Conservation (phyloP, 2,329 filamentous ascomycete genomes). For the Nemania sp. region DNA sequence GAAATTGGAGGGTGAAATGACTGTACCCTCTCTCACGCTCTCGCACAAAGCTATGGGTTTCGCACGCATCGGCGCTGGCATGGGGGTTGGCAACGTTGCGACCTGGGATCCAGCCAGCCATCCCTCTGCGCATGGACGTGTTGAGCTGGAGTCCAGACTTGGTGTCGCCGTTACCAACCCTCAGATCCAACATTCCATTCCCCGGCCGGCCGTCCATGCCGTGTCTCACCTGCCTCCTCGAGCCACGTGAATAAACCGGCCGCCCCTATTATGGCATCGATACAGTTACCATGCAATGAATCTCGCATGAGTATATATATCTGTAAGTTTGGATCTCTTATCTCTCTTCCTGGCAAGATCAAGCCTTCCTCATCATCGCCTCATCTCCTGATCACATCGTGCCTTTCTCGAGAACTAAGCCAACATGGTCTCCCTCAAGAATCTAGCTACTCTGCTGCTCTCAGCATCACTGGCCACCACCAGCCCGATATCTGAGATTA, state of each 20-base stretch:
- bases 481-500: constrained; percentile 29
- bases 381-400: constrained; percentile 11
- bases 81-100: constrained; percentile 37
- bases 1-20: constrained; percentile 14
- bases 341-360: constrained; percentile 13
- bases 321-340: constrained; percentile 26
- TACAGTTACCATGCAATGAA: constrained; percentile 1
- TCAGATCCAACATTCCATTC: constrained; percentile 21
- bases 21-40: constrained; percentile 15
- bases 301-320: constrained; percentile 15
- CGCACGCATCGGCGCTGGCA: constrained; percentile 20
- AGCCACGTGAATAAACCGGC: constrained; percentile 31
- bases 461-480: constrained; percentile 34
- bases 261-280: constrained; percentile 4
- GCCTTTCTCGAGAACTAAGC: constrained; percentile 15
- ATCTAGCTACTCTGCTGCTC: constrained; percentile 32
- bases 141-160: constrained; percentile 13
- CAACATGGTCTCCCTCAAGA: constrained; percentile 37
- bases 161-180: constrained; percentile 7
- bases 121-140: constrained; percentile 12
- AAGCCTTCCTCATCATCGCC: constrained; percentile 8
- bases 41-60: constrained; percentile 11
- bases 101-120: constrained; percentile 23
- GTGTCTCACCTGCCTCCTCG: constrained; percentile 22
- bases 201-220: constrained; percentile 7